phyloP scores from a whole-genome alignment of 306 rosid genomes.

The Medicago arabica region DNA sequence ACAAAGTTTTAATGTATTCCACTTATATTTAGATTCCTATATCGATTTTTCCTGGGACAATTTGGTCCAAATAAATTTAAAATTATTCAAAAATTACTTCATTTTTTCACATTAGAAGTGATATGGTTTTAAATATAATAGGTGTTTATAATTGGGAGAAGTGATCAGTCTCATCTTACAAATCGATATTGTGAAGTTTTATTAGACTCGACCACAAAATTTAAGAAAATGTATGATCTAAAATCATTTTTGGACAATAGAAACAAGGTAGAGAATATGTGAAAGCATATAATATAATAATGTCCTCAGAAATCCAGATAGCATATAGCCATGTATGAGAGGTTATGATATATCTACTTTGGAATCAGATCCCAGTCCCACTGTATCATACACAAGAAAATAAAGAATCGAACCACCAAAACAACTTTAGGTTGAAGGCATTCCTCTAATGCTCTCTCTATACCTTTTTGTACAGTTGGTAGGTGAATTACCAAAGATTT shows the following conservation, averaged over 20 bases:
- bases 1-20: no score
- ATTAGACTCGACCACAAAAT: no score
- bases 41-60: no score
- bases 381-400: slow-evolving; percentile 3
- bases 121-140: no score
- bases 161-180: no score
- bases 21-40: no score
- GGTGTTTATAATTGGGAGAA: no score
- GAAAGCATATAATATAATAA: neutral
- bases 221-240: no score
- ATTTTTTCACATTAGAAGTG: no score
- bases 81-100: no score
- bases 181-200: no score
- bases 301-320: neutral
- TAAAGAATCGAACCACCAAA: slow-evolving; percentile 32
- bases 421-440: slow-evolving; percentile 17
- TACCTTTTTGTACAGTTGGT: slow-evolving; percentile 9
- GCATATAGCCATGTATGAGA: neutral
- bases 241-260: neutral
- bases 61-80: no score
- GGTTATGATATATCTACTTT: slow-evolving; percentile 4
- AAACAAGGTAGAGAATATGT: neutral
- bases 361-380: neutral
- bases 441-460: slow-evolving; percentile 8
- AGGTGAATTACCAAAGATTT: slow-evolving; percentile 36